Evolutionary conservation across 129 eudicot genomes (phyloP), one percentile per base, ranked within the genome.

Genomic region (Cynara cardunculus): DNA sequence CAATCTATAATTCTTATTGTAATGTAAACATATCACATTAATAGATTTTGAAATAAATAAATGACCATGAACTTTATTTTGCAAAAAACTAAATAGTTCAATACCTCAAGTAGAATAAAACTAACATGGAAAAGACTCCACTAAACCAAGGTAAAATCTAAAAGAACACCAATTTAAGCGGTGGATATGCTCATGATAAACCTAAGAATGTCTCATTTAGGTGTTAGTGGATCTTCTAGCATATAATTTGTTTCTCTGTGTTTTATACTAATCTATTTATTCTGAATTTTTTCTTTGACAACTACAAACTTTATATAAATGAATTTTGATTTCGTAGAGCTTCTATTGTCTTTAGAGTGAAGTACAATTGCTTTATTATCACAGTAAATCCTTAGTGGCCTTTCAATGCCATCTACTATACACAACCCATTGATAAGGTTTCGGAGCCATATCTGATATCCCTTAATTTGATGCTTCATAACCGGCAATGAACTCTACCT

Each of bases 141-240:
- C 53, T 41, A 41, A 41, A 41, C 53, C 14, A 9, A 41, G 53
- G 16, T 41, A 41, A 41, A 16, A 11, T 39, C 14, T 11, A 2
- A 41, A 41, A 41, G 0, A 41, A 41, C 16, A 41, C 53, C 80
- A 75, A 81, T 81, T 39, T 74, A 69, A 81, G 74, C 69, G 0
- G 35, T n/a, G n/a, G n/a, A n/a, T 12, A n/a, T 74, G 85, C 56
- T 81, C 69, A 7, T 64, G 74, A 81, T 34, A 66, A 5, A 32
- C 28, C 71, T 21, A 64, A 13, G 79, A 80, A 34, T 80, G 41
- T 41, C 73, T 3, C 0, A 30, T 69, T 30, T 81, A 73, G 5
- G 80, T n/a, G n/a, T 81, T 0, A 73, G 75, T 0, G 85, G 75
- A 81, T 81, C 80, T 13, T 80, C 85, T 12, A 81, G 1, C 69